phyloP scores from a whole-genome alignment of 1,284 basidiomycete species.

The Cutaneotrichosporon sp. region DNA sequence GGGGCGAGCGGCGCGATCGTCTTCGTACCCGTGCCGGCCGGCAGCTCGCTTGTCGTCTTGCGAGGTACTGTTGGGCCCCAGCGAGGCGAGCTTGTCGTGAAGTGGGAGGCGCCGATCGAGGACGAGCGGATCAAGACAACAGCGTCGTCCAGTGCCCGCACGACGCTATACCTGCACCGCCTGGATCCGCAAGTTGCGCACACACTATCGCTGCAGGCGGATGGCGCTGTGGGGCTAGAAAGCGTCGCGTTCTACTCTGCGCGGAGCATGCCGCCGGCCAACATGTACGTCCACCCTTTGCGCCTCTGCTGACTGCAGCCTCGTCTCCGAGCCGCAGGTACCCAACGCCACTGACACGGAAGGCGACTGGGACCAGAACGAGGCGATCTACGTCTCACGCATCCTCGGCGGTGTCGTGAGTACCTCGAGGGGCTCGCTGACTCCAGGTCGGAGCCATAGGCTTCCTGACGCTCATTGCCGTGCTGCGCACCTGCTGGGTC shows the following conservation, averaged over 20 bases:
- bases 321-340: background rate
- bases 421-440: background rate
- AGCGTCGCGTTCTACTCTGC: background rate
- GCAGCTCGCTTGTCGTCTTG: background rate
- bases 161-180: background rate
- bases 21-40: background rate
- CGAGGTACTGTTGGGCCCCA: background rate
- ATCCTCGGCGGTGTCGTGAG: constrained; percentile 3
- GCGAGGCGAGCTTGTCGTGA: background rate
- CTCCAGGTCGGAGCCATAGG: background rate
- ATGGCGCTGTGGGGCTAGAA: background rate
- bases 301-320: background rate
- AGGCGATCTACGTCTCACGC: background rate
- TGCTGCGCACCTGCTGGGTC: background rate
- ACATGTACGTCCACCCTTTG: background rate
- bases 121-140: background rate
- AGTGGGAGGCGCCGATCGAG: background rate
- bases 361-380: background rate
- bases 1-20: background rate
- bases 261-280: background rate
- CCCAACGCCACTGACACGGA: background rate
- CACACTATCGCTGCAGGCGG: background rate
- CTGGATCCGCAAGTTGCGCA: background rate
- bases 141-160: too few species aligned
- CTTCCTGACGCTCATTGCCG: background rate